phyloP scores from a whole-genome alignment of 371 early-diverging fungal genomes.

The Rhizopus delemar region DNA sequence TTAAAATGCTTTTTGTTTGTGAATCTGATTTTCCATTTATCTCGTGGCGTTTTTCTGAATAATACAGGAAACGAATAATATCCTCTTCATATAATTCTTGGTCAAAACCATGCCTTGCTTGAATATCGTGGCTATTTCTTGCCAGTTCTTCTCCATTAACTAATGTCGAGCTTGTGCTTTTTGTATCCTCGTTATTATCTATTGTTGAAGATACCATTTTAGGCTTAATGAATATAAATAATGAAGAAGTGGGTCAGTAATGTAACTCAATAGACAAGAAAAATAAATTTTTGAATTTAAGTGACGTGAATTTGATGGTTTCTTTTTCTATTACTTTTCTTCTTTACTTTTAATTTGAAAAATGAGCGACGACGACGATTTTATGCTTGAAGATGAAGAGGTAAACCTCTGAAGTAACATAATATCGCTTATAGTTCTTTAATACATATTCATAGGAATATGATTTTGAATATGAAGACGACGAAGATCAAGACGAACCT shows the following conservation, averaged over 20 bases:
- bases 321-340: slow-evolving; percentile 4
- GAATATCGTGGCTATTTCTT: slow-evolving; percentile 27
- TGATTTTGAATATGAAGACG: slow-evolving; percentile 90
- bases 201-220: slow-evolving; percentile 10
- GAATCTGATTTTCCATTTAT: slow-evolving; percentile 37
- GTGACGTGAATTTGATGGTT: slow-evolving; percentile 1
- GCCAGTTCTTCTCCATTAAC: slow-evolving; percentile 54
- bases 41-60: slow-evolving; percentile 64
- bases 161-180: slow-evolving; percentile 63
- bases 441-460: slow-evolving; percentile 59
- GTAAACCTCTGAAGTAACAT: slow-evolving; percentile 14
- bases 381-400: slow-evolving; percentile 78
- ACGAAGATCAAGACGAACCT: slow-evolving; percentile 83
- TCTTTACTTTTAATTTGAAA: slow-evolving; percentile 17
- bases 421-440: neutral
- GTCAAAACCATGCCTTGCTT: slow-evolving; percentile 61
- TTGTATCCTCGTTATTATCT: slow-evolving; percentile 55
- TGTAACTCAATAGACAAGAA: neutral
- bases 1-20: slow-evolving; percentile 22
- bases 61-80: slow-evolving; percentile 58
- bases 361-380: slow-evolving; percentile 67
- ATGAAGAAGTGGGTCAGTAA: neutral
- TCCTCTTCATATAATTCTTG: slow-evolving; percentile 58
- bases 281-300: slow-evolving; percentile 2
- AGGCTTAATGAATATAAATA: neutral